A percentile compares a stretch with the other conserved stretches of the same genome.
These are phyloP conservation scores for Rhizopogon rudus DNA, from an alignment of 768 basidiomycete genomes.

Conservation along the genomic window DNA sequence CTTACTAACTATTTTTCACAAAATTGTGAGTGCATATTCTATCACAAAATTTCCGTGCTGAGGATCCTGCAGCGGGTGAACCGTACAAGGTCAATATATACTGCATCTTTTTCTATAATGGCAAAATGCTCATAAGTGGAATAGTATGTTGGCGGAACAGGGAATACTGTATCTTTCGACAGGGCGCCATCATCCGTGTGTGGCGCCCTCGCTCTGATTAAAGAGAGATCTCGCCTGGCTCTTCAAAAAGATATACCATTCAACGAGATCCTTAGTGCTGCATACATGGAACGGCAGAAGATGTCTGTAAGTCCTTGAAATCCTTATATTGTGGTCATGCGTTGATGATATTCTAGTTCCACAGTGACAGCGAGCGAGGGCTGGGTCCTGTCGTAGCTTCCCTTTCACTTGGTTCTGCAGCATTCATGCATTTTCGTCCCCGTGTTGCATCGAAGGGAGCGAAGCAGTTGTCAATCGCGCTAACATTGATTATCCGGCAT, in stretches of 20 bases:
- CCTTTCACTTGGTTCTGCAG: slow-evolving; percentile 70
- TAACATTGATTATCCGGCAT: slow-evolving; percentile 63
- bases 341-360: slow-evolving; percentile 46
- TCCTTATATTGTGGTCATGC: background rate
- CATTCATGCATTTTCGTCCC: slow-evolving; percentile 74
- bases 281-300: slow-evolving; percentile 81
- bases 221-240: slow-evolving; percentile 45
- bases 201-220: slow-evolving; percentile 54
- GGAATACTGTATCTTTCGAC: slow-evolving; percentile 63
- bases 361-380: slow-evolving; percentile 73
- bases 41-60: background rate
- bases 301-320: slow-evolving; percentile 59
- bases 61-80: slow-evolving; percentile 52
- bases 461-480: slow-evolving; percentile 26
- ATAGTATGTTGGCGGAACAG: slow-evolving; percentile 76
- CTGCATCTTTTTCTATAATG: slow-evolving; percentile 1
- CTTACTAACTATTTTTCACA: slow-evolving; percentile 84
- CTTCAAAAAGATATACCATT: slow-evolving; percentile 40
- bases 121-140: background rate
- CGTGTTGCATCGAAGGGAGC: slow-evolving; percentile 33
- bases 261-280: slow-evolving; percentile 78
- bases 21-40: slow-evolving; percentile 51
- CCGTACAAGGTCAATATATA: slow-evolving; percentile 58
- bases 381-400: slow-evolving; percentile 72
- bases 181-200: slow-evolving; percentile 54